These are phyloP conservation scores for Irpex sp. DNA, from an alignment of 1,284 basidiomycete species.

Conservation along the genomic window DNA sequence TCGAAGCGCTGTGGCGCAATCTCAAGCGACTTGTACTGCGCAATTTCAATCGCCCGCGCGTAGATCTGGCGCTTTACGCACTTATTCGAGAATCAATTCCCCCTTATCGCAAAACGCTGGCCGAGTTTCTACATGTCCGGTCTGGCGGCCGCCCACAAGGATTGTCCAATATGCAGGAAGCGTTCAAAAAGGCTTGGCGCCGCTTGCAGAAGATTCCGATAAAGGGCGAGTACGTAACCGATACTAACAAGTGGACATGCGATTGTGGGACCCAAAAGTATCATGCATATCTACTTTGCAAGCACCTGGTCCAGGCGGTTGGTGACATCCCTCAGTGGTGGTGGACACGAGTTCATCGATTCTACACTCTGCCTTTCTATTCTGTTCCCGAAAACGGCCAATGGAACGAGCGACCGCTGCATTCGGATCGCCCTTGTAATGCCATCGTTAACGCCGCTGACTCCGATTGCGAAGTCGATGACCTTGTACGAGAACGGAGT, in stretches of 20 bases:
- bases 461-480: neutral
- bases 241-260: constrained; percentile 11
- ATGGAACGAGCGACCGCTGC: neutral
- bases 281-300: constrained; percentile 14
- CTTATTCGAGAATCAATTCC: constrained; percentile 11
- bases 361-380: constrained; percentile 14
- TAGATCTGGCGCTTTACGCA: constrained; percentile 7
- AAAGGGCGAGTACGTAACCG: constrained; percentile 9
- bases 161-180: constrained; percentile 3
- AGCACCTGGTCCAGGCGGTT: constrained; percentile 14
- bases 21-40: constrained; percentile 11
- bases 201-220: constrained; percentile 3
- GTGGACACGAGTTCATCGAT: constrained; percentile 8
- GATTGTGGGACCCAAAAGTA: constrained; percentile 17
- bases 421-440: neutral
- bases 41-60: constrained; percentile 9
- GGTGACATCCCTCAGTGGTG: constrained; percentile 1
- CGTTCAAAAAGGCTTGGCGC: constrained; percentile 2
- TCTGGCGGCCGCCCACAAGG: neutral
- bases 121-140: neutral
- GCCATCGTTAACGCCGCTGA: neutral
- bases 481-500: neutral
- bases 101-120: constrained; percentile 7
- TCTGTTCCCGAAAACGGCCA: constrained; percentile 3
- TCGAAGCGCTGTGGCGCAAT: constrained; percentile 13